These are phyloP conservation scores for Exobasidium rhododendri DNA, from an alignment of 1,284 basidiomycete genomes.

Conservation along the genomic window DNA sequence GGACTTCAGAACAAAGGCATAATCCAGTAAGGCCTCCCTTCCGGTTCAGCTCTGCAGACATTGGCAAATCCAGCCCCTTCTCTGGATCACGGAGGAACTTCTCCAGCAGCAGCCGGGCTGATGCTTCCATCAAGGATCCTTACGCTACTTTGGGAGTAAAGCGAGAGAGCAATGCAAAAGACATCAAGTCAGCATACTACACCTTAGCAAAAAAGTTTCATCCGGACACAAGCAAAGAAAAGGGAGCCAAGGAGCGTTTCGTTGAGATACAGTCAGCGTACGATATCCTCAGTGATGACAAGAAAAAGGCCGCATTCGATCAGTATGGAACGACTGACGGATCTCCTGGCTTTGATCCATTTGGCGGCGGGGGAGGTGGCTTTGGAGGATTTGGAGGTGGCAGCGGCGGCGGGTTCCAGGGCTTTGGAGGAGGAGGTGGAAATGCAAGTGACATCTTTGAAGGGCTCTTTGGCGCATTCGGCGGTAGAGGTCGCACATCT, in stretches of 20 bases:
- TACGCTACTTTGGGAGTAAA: conserved; percentile 85
- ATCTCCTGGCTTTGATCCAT: conserved; percentile 82
- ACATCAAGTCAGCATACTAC: conserved; percentile 98
- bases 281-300: conserved; percentile 78
- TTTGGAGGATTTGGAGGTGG: conserved; percentile 60
- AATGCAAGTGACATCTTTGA: conserved; percentile 67
- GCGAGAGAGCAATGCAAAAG: conserved; percentile 75
- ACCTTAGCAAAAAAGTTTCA: conserved; percentile 94
- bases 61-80: too few species aligned
- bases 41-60: too few species aligned
- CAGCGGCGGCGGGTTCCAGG: conserved; percentile 67
- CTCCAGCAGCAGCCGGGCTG: background rate
- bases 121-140: conserved; percentile 66
- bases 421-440: conserved; percentile 57
- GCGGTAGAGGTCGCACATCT: conserved; percentile 23
- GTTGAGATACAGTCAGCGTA: conserved; percentile 96
- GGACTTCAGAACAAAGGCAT: background rate
- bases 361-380: conserved; percentile 60
- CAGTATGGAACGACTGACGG: conserved; percentile 91
- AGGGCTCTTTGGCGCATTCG: conserved; percentile 73
- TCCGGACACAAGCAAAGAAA: conserved; percentile 94
- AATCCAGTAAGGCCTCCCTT: too few species aligned
- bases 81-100: background rate
- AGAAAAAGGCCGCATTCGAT: conserved; percentile 89
- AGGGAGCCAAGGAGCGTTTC: conserved; percentile 85